These are phyloP conservation scores for Rhizopogon rudus DNA, from an alignment of 768 basidiomycete species.

Conservation along the genomic window DNA sequence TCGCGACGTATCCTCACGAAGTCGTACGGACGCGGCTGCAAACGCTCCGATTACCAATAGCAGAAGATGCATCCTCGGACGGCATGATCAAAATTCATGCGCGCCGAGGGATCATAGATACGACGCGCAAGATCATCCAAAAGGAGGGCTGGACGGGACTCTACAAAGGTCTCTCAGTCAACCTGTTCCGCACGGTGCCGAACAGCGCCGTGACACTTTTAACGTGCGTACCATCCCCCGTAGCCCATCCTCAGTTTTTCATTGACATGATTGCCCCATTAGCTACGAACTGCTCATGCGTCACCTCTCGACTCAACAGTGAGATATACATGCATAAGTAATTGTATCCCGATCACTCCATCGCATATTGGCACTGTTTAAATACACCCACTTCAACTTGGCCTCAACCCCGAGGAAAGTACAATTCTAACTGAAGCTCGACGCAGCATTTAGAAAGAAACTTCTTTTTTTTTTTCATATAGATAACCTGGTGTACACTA, in stretches of 20 bases:
- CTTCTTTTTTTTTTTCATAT: background rate
- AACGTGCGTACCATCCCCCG: constrained; percentile 15
- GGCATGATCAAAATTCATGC: constrained; percentile 55
- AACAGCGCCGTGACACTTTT: constrained; percentile 95
- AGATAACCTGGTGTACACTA: constrained; percentile 10
- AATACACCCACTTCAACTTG: constrained; percentile 4
- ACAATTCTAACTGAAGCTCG: background rate
- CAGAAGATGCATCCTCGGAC: constrained; percentile 53
- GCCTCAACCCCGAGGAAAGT: background rate
- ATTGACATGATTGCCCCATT: background rate
- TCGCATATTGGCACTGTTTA: background rate
- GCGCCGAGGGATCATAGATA: constrained; percentile 66
- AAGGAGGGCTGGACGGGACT: constrained; percentile 88
- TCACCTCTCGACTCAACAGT: constrained; percentile 18
- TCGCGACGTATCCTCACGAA: constrained; percentile 97
- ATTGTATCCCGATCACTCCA: background rate
- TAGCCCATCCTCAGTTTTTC: background rate
- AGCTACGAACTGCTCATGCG: constrained; percentile 31
- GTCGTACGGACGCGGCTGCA: constrained; percentile 98
- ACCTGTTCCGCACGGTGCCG: constrained; percentile 91
- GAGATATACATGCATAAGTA: background rate
- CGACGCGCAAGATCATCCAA: constrained; percentile 62
- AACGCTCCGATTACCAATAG: constrained; percentile 68
- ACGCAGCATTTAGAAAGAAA: constrained; percentile 14
- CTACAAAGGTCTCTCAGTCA: constrained; percentile 92